Evolutionary conservation across 306 rosid genomes (phyloP), one percentile per base, ranked within the genome.

Genomic region (Prunus mongolica): DNA sequence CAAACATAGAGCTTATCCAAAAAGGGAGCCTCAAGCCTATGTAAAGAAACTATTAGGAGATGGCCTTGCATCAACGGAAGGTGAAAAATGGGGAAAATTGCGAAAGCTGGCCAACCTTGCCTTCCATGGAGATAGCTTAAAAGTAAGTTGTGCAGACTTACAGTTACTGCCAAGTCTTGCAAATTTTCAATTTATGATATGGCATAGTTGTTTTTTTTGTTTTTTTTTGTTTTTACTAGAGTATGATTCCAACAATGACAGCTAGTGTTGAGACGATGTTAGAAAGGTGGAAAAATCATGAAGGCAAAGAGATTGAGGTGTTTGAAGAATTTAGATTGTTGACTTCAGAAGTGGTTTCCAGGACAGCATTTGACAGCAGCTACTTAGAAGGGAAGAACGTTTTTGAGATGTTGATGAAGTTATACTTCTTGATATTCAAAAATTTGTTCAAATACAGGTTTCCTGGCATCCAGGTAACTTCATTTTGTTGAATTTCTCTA

Each of bases 21-120:
- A 85, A 69, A 28, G 5, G 11, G 14, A 71, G 12, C 6, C 18
- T 0, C 1, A 19, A 24, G 49, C 15, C 44, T 38, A 6, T 19
- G 2, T 62, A 1, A 74, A 63, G 67, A 82, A 66, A 72, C 41
- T 79, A 20, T 79, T 82, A 3, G 86, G 84, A 34, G 68, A 82
- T 76, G 88, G 88, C 5, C 66, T 82, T 50, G 77, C 58, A 18
- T 60, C 38, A 5, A 2, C 66, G 2, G 69, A 78, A 6, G 84
- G 81, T 58, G 79, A 68, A 2, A 27, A 69, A 20, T 85, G 88
- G 86, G 82, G 22, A 0, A 81, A 75, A 52, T 4, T 74, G n/a
- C 6, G 82, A 18, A 82, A 82, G 65, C 16, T 72, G 4, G 71
- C 72, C 16, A 77, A 77, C 18, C 30, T 47, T 52, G 65, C 75